Evolutionary conservation across 768 basidiomycete species (phyloP), one percentile per base, ranked within the genome.

Genomic region (Leccinum broughii): DNA sequence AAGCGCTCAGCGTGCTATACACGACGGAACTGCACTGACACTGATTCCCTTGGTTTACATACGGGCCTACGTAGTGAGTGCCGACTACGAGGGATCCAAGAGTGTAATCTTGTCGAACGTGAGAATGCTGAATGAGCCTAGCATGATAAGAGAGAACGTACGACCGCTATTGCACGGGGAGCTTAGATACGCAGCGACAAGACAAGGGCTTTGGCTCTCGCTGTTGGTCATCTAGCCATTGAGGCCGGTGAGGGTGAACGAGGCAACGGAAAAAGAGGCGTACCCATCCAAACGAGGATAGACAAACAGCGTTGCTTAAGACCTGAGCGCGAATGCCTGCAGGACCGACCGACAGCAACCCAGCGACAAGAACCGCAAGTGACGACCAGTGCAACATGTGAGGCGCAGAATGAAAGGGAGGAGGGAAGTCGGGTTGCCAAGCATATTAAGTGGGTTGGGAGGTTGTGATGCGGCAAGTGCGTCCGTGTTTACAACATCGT

Each of bases 21-120:
- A 79, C 78, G 30, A 85, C 80, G 7, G 83, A 79, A 66, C 77
- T 86, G 65, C 86, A 87, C 63, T 80, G 77, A 61, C 86, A 86
- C 5, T 67, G 48, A 53, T 76, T 68, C 56, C 57, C 17, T 34
- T 70, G 39, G 52, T 56, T 44, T 26, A 20, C 54, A 59, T 69
- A 73, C 70, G 85, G 67, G 68, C 75, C 64, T 58, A 64, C 61
- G 71, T 71, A 72, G 46, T 67, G 65, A 39, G 32, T 76, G 35
- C 57, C 63, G 0, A 20, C 6, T 3, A 81, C 80, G 32, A 86
- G 71, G 6, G 73, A 6, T 58, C 73, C 53, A 5, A 85, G 71
- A n/a, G 62, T 48, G 24, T 75, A 75, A 39, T 75, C 84, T 84
- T 41, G 37, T 26, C 8, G 26, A 49, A 41, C 26, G 46, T 67